Evolutionary conservation across 495 filamentous ascomycete genomes (phyloP), one percentile per base, ranked within the genome.

Genomic region (Penicillium lagena): DNA sequence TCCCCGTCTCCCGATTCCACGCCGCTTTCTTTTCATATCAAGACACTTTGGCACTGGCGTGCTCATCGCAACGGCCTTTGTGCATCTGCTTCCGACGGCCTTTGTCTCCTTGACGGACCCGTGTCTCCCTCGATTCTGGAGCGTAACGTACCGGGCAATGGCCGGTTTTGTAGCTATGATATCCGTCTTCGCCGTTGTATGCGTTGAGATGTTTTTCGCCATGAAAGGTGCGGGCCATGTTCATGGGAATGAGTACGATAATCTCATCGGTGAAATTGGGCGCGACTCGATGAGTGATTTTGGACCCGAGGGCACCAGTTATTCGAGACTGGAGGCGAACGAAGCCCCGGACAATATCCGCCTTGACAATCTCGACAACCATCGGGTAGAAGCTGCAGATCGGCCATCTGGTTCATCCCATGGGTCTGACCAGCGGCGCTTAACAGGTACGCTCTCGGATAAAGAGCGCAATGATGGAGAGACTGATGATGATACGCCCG

Each of bases 21-120:
- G 68, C 22, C 67, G 62, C 10, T 80, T 81, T 50, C 70, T 90
- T 49, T 89, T 89, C 64, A 61, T 86, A 37, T 87, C 83, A 28
- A 84, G 86, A 40, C 86, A 91, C 64, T 90, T 94, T 51, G 88
- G 88, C 32, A 93, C 88, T 6, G 88, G 88, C 15, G 88, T 94
- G 8, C 67, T 94, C 29, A 86, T 93, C 48, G 87, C 88, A 13
- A 90, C 88, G n/a, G 87, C 88, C 35, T 94, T 94, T 56, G 88
- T 93, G 22, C 88, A 93, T 62, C 61, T 82, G 35, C 83, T 94
- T 5, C 88, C 88, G 9, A 91, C 86, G 3, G 88, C 88, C 29
- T 91, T 91, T 59, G 64, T 76, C 33, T 91, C 87, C 7, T 71
- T 94, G 29, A 87, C 83, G 14, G 83, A 91, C 54, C 80, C 83